Base-by-base conservation (phyloP, 805 yeast genomes). In the Barnettozyma wickerhamii region DNA sequence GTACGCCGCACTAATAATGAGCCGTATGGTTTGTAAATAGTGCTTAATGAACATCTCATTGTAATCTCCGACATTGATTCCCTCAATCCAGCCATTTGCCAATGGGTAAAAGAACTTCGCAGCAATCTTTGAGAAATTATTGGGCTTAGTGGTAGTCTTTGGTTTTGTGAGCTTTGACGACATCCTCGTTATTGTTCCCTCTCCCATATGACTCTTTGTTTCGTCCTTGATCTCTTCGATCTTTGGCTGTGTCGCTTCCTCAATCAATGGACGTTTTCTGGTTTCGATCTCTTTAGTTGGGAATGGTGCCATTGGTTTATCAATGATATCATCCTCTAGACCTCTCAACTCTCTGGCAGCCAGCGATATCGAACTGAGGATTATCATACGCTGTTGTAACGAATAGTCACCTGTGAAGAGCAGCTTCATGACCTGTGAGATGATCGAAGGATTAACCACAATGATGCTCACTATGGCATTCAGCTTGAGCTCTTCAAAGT, bases 401-500 rank as follows among this genome's bases (percentile, higher is more conserved):
- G 95, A 87, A 46, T 83, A 77, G 53, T 91, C 99, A 0, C 90
- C 89, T 0, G 72, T 68, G 27, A 77, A 64, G 14, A 89, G 63
- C 14, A 81, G 58, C 20, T 66, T 55, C 30, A 75, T 51, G 6
- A 62, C 50, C 9, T 58, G 52, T 0, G 61, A 48, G 0, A 80
- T 55, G 20, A 71, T 67, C 1, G 64, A 54, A 0, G 87, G 78
- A 35, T 69, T 69, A 0, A 79, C 66, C 1, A 74, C 79, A 14
- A 85, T 64, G 1, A 87, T 66, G 2, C 93, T 77, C 6, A 82
- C 75, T 56, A 89, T 52, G 12, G 82, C 69, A 33, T 77, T 74
- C n/a, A 88, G 66, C 41, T 78, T 73, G 65, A 75, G 63, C n/a
- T 75, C 70, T 42, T 84, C 84, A 59, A 87, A 89, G 7, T 72